Conservation (phyloP, 2,329 filamentous ascomycete genomes). For the Esteya vermicola region DNA sequence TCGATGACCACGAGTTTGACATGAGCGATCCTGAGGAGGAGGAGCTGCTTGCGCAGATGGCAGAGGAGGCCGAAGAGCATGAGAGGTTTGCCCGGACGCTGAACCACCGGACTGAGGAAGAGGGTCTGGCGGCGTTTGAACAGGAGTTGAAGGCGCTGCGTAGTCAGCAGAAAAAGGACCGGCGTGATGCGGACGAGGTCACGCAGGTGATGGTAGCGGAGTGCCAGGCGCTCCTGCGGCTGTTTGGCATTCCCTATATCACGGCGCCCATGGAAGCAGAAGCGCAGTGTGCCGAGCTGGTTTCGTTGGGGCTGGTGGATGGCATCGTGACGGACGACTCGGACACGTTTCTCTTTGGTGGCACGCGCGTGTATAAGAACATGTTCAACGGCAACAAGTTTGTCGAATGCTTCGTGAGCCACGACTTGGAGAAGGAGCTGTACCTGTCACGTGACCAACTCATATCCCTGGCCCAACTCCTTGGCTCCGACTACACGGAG, state of each 20-base stretch:
- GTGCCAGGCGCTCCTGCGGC: constrained; percentile 75
- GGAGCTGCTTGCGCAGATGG: constrained; percentile 73
- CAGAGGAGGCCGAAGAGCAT: constrained; percentile 84
- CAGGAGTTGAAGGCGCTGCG: constrained; percentile 74
- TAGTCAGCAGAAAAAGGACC: constrained; percentile 91
- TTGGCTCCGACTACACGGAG: constrained; percentile 92
- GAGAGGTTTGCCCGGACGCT: constrained; percentile 81
- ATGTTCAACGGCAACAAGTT: constrained; percentile 99
- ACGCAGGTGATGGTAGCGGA: constrained; percentile 92
- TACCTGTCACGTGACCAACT: constrained; percentile 75
- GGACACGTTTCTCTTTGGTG: constrained; percentile 92
- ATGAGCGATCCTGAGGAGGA: constrained; percentile 86
- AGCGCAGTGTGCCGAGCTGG: constrained; percentile 89
- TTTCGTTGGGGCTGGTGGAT: constrained; percentile 75
- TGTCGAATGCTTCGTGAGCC: constrained; percentile 83
- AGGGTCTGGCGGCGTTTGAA: constrained; percentile 72
- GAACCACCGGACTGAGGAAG: constrained; percentile 56
- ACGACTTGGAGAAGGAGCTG: constrained; percentile 79
- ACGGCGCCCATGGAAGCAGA: constrained; percentile 99
- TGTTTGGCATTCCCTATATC: constrained; percentile 92
- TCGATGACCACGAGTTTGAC: constrained; percentile 49
- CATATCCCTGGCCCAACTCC: constrained; percentile 76
- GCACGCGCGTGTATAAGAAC: constrained; percentile 95
- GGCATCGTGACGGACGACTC: constrained; percentile 97
- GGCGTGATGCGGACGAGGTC: constrained; percentile 90